phyloP scores from a whole-genome alignment of 306 rosid genomes.

The Ziziphus jujuba region DNA sequence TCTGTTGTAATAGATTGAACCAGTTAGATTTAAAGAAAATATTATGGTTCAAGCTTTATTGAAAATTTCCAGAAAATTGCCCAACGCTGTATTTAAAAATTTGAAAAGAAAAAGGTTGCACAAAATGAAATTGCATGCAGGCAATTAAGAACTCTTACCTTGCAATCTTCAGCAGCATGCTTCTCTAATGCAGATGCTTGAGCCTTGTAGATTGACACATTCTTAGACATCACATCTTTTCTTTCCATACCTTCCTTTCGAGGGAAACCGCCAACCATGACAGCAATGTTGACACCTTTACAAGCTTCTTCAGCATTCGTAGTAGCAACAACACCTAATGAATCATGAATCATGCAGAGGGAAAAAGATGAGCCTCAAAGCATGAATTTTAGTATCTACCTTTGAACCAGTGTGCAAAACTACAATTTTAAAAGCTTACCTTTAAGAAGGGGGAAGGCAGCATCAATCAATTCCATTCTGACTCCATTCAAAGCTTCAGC shows the following conservation, averaged over 20 bases:
- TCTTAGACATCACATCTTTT: conserved; percentile 69
- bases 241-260: conserved; percentile 88
- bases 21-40: too few relatives aligned
- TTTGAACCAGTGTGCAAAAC: neutral
- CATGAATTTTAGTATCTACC: neutral
- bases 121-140: neutral
- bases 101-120: neutral
- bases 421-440: neutral
- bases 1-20: too few relatives aligned
- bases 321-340: conserved; percentile 64
- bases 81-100: too few relatives aligned
- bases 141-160: conserved; percentile 35
- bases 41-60: too few relatives aligned
- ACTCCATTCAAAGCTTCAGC: conserved; percentile 62
- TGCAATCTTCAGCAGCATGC: conserved; percentile 65
- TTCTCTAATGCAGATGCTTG: conserved; percentile 74
- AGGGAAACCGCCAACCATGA: conserved; percentile 76
- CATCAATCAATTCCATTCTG: conserved; percentile 68
- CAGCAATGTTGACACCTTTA: conserved; percentile 56
- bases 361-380: neutral
- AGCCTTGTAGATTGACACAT: conserved; percentile 71
- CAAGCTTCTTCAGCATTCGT: conserved; percentile 72
- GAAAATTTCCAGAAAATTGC: too few relatives aligned
- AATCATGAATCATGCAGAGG: conserved; percentile 1
- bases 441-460: conserved; percentile 67